Evolutionary conservation across 2,329 filamentous ascomycete genomes (phyloP), one percentile per base, ranked within the genome.

Genomic region (Penicillium hordei): DNA sequence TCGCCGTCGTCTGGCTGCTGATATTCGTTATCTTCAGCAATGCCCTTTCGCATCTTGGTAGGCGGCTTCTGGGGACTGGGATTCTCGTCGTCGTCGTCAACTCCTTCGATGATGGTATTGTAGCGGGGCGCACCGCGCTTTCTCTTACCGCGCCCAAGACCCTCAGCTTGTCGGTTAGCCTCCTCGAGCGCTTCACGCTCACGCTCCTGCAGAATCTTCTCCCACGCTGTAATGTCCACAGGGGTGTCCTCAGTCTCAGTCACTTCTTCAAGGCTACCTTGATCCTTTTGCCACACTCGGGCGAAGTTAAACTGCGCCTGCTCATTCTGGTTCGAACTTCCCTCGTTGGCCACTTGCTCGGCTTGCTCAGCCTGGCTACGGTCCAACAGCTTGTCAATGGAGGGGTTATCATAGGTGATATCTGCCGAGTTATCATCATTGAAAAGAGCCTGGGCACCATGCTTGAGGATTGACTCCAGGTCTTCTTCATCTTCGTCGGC

Each of bases 361-460:
- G 87, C 90, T 62, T 90, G 85, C 70, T 96, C 91, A 29, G 90
- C 84, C 62, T 90, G 85, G 43, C 89, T 91, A 46, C 94, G 86
- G 70, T 97, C 93, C n/a, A 99, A 81, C 13, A 99, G 82, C 64
- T 89, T 91, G 52, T 97, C 91, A n/a, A 99, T 86, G 0, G 90
- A 89, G 1, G 86, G 83, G 0, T 83, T 79, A 68, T 97, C 92
- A 68, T 97, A 99, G 5, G 82, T 82, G 59, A 97, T 93, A 57
- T 92, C 87, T 8, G 86, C 82, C 42, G 79, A 62, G 57, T 87
- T 82, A 52, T 88, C 84, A 27, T 94, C 89, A 48, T 88, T 84
- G 71, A 99, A 97, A 4, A 99, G 78, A 12, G 93, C 90, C 58
- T 89, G 86, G 0, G 93, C 93, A 52, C 94, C 94, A 69, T 95